phyloP scores from a whole-genome alignment of 2,329 filamentous ascomycete species.

The Fusarium multiceps region DNA sequence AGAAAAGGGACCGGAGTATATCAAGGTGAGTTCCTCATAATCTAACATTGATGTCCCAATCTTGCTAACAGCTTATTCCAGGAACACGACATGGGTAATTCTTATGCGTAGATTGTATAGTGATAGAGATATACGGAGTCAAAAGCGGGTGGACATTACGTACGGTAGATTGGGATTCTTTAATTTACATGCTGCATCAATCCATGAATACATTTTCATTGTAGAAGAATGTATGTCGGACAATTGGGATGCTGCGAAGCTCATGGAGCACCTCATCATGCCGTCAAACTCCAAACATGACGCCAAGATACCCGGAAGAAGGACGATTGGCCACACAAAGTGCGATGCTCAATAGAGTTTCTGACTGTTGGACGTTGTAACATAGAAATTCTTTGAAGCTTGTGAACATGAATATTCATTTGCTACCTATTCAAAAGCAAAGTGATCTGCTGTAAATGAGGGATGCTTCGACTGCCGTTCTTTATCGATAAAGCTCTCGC shows the following conservation, averaged over 20 bases:
- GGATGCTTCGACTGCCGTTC: neutral
- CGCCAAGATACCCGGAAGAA: neutral
- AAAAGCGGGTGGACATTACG: conserved; percentile 40
- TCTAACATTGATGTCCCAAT: neutral
- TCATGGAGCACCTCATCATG: neutral
- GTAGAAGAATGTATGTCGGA: neutral
- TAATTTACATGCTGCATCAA: conserved; percentile 29
- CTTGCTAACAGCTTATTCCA: conserved; percentile 46
- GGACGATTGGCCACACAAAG: neutral
- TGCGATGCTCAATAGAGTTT: conserved; percentile 53
- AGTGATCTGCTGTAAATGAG: no score
- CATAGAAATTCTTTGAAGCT: no score
- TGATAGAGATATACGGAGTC: conserved; percentile 35
- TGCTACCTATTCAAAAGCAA: neutral
- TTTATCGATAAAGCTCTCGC: conserved; percentile 35
- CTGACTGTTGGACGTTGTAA: neutral
- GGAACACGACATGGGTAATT: conserved; percentile 76
- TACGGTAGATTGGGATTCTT: conserved; percentile 35
- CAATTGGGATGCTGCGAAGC: neutral
- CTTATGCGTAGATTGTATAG: conserved; percentile 56
- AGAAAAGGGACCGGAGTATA: conserved; percentile 93
- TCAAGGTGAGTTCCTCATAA: conserved; percentile 71
- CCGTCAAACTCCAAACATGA: neutral
- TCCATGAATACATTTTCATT: conserved; percentile 21
- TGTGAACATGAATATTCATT: neutral